Base-by-base conservation (phyloP, 306 rosid genomes). In the Pterocarpus macrocarpus region DNA sequence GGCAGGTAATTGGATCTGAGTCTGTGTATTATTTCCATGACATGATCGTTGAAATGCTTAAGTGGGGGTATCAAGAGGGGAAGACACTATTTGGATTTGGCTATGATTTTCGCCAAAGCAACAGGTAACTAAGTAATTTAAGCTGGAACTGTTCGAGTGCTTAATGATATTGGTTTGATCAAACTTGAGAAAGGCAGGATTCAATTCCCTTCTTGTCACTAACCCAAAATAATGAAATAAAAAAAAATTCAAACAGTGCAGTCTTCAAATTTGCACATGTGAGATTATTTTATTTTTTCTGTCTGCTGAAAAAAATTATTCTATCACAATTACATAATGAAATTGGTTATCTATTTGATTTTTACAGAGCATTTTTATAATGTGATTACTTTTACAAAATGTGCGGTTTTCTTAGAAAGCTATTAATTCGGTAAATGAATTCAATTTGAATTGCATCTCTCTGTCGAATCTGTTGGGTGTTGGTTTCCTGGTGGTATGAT, bases 41-140 rank as follows among this genome's bases (percentile, higher is more conserved):
- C 68, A 86, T 93, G 99, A 95, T 95, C 36, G 85, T 90, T 72
- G 92, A 95, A 89, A 89, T 95, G 91, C 88, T 78, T 69, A 89
- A 78, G 22, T 95, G 99, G 99, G 99, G 99, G 50, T 93, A 83
- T 86, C 80, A 90, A 81, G 99, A 93, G 86, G 99, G 99, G 57
- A 90, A 82, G 67, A 90, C 99, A 3, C 92, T 95, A 82, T 95
- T 95, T 88, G 99, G 99, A 38, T 95, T 95, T 89, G 99, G 99
- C 8, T 95, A 95, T 85, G 99, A 95, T 84, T 95, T 95, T 84
- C 99, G 99, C 66, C 98, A 95, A 86, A 95, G 99, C 84, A 95
- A 92, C 90, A 93, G 99, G 99, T 95, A 90, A 44, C 71, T 67
- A 65, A 58, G 52, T 61, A 62, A 44, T 53, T 62, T 32, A 80